Percentiles rank a stretch among this genome's conserved stretches.
Conservation (phyloP, 768 basidiomycete genomes). For the Porphyrellus cyaneotinctus region DNA sequence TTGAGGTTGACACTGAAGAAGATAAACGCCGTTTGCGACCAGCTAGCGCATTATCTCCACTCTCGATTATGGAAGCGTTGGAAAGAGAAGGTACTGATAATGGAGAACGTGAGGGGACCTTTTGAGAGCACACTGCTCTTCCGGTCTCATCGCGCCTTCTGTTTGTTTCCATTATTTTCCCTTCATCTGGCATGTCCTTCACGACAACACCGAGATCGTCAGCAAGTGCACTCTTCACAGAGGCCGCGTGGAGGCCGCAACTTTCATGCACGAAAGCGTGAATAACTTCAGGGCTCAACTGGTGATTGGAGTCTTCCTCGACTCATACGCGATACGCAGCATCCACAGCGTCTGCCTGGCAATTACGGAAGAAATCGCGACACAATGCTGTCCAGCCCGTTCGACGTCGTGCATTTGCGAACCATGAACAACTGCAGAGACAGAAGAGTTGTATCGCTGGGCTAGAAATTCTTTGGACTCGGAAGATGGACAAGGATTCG, state of each 20-base stretch:
- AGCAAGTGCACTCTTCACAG: conserved; percentile 27
- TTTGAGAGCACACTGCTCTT: not conserved
- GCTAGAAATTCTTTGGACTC: conserved; percentile 31
- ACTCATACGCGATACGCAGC: conserved; percentile 25
- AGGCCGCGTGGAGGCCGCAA: conserved; percentile 29
- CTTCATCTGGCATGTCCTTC: conserved; percentile 25
- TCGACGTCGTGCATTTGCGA: conserved; percentile 40
- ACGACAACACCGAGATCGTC: conserved; percentile 28
- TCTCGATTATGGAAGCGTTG: conserved; percentile 14
- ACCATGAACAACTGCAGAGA: conserved; percentile 43
- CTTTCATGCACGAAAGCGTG: conserved; percentile 32
- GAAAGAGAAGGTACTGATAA: conserved; percentile 10
- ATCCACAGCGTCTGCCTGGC: conserved; percentile 21
- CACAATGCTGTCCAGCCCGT: conserved; percentile 50
- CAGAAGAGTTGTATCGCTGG: conserved; percentile 7
- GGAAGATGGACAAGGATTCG: conserved; percentile 47
- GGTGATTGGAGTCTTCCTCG: conserved; percentile 7
- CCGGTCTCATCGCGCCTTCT: no score
- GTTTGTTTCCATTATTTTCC: no score
- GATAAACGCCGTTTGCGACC: conserved; percentile 16
- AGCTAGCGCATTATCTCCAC: conserved; percentile 10
- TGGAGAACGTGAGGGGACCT: not conserved
- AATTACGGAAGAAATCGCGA: conserved; percentile 19
- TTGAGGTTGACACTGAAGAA: no score
- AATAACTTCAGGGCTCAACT: not conserved